Evolutionary conservation across 2,329 filamentous ascomycete species (phyloP), one percentile per base, ranked within the genome.

Genomic region (Trichothecium sympodiale): DNA sequence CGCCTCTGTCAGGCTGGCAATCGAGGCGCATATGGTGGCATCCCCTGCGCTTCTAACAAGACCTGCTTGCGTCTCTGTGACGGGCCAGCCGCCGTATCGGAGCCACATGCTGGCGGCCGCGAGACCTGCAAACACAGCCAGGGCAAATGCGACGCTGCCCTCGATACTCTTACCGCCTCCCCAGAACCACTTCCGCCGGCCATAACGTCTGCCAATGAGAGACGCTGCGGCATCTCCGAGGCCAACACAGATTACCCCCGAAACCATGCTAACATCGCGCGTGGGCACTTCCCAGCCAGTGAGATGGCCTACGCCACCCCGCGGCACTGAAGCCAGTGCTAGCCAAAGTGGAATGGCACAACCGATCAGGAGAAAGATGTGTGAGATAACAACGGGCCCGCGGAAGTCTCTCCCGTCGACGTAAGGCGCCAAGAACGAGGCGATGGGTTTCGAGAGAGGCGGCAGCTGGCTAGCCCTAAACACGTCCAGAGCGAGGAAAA

Each of bases 301-400:
- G 56, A 80, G 75, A 17, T 71, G 71, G 8, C 58, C 67, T 0
- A 60, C 50, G 2, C 72, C 77, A 0, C 52, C 61, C 4, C 83
- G 71, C 0, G 73, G 61, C 0, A 84, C 62, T 1, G 80, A 77
- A 0, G 83, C 84, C 10, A 95, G 69, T 4, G 79, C 82, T 2
- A 95, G 69, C 91, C 91, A 96, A 3, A 96, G 71, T 0, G 91
- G 91, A 5, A 96, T 88, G 7, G 89, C 89, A 48, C 91, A 96
- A 26, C 91, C 91, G 36, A 96, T 86, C 5, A 96, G 72, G 9
- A 98, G 69, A 53, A 98, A 98, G 34, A 98, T 93, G 55, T 96
- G 91, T 0, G 83, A 93, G 35, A 98, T 83, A 30, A 98, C 89
- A 18, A 98, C 88, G 0, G 91, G 91, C 0, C 91, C 91, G 23